A percentile compares a stretch with the other conserved stretches of the same genome.
Evolutionary conservation across 2,329 filamentous ascomycete species (phyloP).

Genomic region (Kalmusia sp.): DNA sequence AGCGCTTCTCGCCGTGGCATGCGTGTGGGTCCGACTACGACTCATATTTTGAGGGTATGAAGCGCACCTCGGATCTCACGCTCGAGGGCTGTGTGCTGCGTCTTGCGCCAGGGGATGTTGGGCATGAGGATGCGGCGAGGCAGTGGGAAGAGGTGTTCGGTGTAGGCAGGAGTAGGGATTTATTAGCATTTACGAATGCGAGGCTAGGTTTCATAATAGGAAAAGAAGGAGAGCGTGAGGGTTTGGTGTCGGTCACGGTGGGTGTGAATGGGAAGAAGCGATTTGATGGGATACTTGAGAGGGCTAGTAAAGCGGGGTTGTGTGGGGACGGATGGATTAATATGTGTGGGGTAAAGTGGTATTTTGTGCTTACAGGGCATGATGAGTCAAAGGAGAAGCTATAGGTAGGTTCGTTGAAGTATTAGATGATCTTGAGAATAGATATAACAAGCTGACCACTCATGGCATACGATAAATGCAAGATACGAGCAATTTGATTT

Average conservation of each 20-base stretch:
- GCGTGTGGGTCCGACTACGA: conserved; percentile 48
- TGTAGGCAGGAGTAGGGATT: conserved; percentile 49
- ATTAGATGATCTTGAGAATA: too few species aligned
- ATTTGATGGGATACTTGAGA: conserved; percentile 40
- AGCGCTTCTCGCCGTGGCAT: conserved; percentile 54
- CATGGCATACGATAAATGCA: too few species aligned
- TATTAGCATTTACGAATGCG: conserved; percentile 46
- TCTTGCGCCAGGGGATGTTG: conserved; percentile 46
- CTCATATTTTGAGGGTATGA: conserved; percentile 48
- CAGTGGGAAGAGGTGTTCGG: conserved; percentile 53
- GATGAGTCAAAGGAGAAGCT: conserved; percentile 26
- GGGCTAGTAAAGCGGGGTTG: conserved; percentile 39
- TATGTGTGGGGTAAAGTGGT: conserved; percentile 50
- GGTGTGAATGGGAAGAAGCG: conserved; percentile 44
- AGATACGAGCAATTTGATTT: too few species aligned
- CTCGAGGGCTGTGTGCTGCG: conserved; percentile 46
- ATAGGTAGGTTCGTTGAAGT: too few species aligned
- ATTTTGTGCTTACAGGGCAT: conserved; percentile 36
- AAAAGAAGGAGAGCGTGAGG: conserved; percentile 40
- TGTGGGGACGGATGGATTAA: conserved; percentile 41
- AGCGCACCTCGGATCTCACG: conserved; percentile 41
- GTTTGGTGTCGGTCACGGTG: conserved; percentile 49
- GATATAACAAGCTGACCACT: too few species aligned
- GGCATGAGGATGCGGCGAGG: conserved; percentile 44
- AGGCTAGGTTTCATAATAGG: conserved; percentile 47